Evolutionary conservation across 768 basidiomycete genomes (phyloP).

Genomic region (Boletus speciosus): DNA sequence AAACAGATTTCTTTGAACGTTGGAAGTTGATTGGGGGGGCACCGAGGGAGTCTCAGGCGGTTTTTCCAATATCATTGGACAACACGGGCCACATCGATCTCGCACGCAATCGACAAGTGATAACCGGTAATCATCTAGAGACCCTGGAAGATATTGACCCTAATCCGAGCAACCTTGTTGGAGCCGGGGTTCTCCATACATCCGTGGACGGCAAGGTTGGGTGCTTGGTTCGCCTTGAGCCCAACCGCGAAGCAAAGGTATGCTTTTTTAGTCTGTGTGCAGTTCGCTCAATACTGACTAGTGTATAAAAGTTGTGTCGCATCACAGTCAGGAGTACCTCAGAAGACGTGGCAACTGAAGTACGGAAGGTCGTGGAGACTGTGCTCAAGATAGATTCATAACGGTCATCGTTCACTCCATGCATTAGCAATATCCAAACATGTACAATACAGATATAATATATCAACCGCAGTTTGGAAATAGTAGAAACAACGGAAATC

Average conservation of each 20-base stretch:
- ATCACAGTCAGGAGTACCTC: slow-evolving; percentile 94
- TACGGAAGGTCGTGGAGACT: slow-evolving; percentile 50
- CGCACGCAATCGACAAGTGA: slow-evolving; percentile 66
- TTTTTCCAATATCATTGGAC: slow-evolving; percentile 79
- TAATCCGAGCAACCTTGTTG: slow-evolving; percentile 90
- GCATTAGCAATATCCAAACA: slow-evolving; percentile 13
- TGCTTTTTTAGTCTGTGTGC: slow-evolving; percentile 12
- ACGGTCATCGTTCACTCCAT: not conserved
- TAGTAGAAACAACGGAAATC: slow-evolving; percentile 1
- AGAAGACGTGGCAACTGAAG: slow-evolving; percentile 76
- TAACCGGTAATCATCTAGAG: slow-evolving; percentile 74
- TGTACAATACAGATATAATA: slow-evolving; percentile 27
- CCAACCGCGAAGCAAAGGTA: slow-evolving; percentile 94
- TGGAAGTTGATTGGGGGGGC: slow-evolving; percentile 98
- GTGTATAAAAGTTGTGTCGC: slow-evolving; percentile 68
- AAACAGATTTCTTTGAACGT: slow-evolving; percentile 90
- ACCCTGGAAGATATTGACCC: slow-evolving; percentile 85
- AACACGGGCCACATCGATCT: slow-evolving; percentile 70
- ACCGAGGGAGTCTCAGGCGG: slow-evolving; percentile 84
- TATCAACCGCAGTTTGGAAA: slow-evolving; percentile 8
- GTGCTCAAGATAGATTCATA: slow-evolving; percentile 32
- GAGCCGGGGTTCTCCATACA: slow-evolving; percentile 94
- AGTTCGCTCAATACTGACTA: not conserved
- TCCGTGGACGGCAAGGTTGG: slow-evolving; percentile 92
- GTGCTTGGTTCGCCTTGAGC: slow-evolving; percentile 88